phyloP scores from a whole-genome alignment of 2,329 filamentous ascomycete species.

The Phoma sp. region DNA sequence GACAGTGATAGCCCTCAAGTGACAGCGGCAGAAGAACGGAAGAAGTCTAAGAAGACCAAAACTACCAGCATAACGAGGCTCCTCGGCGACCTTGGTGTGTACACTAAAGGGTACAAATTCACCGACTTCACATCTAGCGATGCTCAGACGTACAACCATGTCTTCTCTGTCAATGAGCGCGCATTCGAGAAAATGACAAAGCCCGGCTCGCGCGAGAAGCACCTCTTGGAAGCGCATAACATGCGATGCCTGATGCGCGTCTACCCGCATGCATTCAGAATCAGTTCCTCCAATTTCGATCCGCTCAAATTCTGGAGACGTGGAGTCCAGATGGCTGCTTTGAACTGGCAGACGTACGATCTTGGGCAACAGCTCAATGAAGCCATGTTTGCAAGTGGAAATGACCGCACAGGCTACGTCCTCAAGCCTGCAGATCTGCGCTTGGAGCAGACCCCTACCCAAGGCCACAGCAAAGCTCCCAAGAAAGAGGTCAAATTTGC shows the following conservation, averaged over 20 bases:
- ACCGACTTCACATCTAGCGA: constrained; percentile 77
- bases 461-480: constrained; percentile 69
- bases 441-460: constrained; percentile 38
- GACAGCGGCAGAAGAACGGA: constrained; percentile 62
- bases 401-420: constrained; percentile 88
- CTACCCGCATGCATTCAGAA: constrained; percentile 81
- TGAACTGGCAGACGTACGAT: constrained; percentile 99
- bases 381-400: constrained; percentile 93
- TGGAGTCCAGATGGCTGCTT: constrained; percentile 94
- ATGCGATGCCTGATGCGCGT: constrained; percentile 85
- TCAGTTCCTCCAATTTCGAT: constrained; percentile 92
- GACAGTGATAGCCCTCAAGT: constrained; percentile 73
- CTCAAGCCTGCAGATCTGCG: constrained; percentile 89
- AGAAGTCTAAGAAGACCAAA: constrained; percentile 65
- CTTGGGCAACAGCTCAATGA: constrained; percentile 95
- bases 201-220: constrained; percentile 75
- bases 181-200: constrained; percentile 83
- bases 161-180: constrained; percentile 92
- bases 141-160: constrained; percentile 88
- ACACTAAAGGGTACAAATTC: constrained; percentile 80
- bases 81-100: constrained; percentile 84
- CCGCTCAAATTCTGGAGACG: constrained; percentile 92
- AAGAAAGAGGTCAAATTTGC: constrained; percentile 84
- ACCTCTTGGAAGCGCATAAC: constrained; percentile 85
- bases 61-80: constrained; percentile 84